Evolutionary conservation across 345 rosid species (phyloP), one percentile per base, ranked within the genome.

Genomic region (Trapa incisa): DNA sequence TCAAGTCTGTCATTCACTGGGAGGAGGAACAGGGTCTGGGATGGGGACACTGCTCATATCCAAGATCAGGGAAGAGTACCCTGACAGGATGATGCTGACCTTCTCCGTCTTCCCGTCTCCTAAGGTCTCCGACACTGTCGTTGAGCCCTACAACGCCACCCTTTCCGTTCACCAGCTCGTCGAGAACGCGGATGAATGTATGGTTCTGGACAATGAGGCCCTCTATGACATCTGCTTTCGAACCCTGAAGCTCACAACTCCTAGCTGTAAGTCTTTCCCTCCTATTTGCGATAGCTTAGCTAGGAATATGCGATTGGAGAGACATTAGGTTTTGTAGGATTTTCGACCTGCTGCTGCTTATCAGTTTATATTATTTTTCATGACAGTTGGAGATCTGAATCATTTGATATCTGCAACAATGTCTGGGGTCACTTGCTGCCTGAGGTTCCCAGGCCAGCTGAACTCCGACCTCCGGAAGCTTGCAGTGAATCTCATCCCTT

Each of bases 401-500:
- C 80, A 79, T 64, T 54, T 79, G 73, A 79, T 79, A 15, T 79
- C 82, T 22, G 82, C 82, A 4, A 79, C 82, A 41, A 79, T 79
- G 82, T 75, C 79, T 5, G 82, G 82, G 35, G 82, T 79, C 41
- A 79, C 82, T 15, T 79, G 82, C 73, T 79, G 82, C 48, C 66
- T 79, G 41, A 73, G 82, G 64, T 79, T 79, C 70, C 82, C 82
- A 10, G 82, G 80, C 2, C 82, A 79, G 69, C 77, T 79, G 32
- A 79, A 79, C 77, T 79, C 82, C 58, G 82, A 79, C 65, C 75
- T 79, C 37, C 63, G 82, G 10, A 79, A 79, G 54, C 77, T 79
- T 36, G 82, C 82, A 2, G 85, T 82, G 53, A 87, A 87, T 71
- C 78, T 87, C 22, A 85, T 87, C 35, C 92, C 92, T 6, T 87